Conservation (phyloP, 2,329 filamentous ascomycete genomes). For the Fusarium sp. region DNA sequence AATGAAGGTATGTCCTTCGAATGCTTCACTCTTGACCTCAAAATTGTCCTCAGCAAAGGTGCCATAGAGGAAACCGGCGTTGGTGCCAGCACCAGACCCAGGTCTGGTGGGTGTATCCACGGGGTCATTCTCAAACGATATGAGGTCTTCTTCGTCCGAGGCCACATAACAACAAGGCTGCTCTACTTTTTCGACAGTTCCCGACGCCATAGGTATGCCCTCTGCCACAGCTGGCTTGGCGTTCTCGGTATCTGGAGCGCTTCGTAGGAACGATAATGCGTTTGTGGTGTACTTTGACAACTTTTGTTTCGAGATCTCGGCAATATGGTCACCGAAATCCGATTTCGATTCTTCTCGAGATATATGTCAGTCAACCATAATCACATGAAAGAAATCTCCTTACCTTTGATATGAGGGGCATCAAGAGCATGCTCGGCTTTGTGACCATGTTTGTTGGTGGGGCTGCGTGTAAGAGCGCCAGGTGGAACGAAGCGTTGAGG, state of each 20-base stretch:
- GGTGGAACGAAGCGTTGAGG: neutral
- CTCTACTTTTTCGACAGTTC: too few species aligned
- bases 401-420: neutral
- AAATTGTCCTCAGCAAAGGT: neutral
- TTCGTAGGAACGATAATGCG: neutral
- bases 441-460: neutral
- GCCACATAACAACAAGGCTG: too few species aligned
- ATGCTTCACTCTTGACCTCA: neutral
- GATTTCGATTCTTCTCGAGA: neutral
- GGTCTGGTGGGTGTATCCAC: too few species aligned
- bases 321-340: neutral
- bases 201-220: too few species aligned
- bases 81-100: fast-evolving
- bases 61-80: too few species aligned
- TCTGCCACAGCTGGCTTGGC: neutral
- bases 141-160: constrained; percentile 2
- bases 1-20: neutral
- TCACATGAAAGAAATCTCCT: neutral
- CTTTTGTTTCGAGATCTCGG: neutral
- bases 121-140: neutral
- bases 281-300: neutral
- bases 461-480: neutral
- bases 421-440: too few species aligned
- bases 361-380: neutral
- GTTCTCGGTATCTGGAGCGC: neutral